A percentile compares a stretch with the other conserved stretches of the same genome.
phyloP scores from a whole-genome alignment of 1,284 basidiomycete species.

The Bjerkandera adusta region DNA sequence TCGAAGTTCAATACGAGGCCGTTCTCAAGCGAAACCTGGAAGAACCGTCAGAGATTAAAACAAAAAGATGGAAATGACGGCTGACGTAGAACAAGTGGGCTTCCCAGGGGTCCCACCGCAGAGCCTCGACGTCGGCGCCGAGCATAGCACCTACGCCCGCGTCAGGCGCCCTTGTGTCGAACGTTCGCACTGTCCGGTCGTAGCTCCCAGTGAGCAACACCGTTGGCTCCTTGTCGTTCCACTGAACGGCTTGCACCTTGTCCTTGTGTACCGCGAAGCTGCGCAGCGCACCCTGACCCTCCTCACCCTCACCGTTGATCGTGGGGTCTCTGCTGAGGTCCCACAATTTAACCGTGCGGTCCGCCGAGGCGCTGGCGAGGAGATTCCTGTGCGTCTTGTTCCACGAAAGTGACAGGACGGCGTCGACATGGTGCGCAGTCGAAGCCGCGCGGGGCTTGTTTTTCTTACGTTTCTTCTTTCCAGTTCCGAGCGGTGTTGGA shows the following conservation, averaged over 20 bases:
- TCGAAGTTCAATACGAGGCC: conserved; percentile 93
- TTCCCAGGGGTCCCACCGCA: conserved; percentile 97
- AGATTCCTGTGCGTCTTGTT: conserved; percentile 88
- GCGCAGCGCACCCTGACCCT: conserved; percentile 67
- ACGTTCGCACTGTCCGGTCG: conserved; percentile 90
- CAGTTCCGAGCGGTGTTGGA: conserved; percentile 75
- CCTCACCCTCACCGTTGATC: conserved; percentile 42
- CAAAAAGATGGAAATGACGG: no score
- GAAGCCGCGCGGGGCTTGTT: conserved; percentile 69
- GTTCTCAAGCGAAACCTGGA: conserved; percentile 88
- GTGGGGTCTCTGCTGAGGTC: conserved; percentile 79
- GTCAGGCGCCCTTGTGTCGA: conserved; percentile 86
- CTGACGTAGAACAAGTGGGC: conserved; percentile 84
- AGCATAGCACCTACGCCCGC: conserved; percentile 77
- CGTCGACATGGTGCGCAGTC: conserved; percentile 86
- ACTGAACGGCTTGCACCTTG: conserved; percentile 97
- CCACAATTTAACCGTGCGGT: conserved; percentile 97
- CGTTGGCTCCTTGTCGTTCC: conserved; percentile 87
- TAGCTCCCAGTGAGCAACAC: conserved; percentile 92
- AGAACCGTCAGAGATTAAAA: conserved; percentile 10
- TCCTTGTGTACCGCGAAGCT: conserved; percentile 91
- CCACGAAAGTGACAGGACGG: conserved; percentile 91
- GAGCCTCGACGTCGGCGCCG: conserved; percentile 89
- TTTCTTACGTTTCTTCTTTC: conserved; percentile 95
- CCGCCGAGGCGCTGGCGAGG: conserved; percentile 90